Evolutionary conservation across 2,329 filamentous ascomycete genomes (phyloP).

Genomic region (Aspergillus sp.): DNA sequence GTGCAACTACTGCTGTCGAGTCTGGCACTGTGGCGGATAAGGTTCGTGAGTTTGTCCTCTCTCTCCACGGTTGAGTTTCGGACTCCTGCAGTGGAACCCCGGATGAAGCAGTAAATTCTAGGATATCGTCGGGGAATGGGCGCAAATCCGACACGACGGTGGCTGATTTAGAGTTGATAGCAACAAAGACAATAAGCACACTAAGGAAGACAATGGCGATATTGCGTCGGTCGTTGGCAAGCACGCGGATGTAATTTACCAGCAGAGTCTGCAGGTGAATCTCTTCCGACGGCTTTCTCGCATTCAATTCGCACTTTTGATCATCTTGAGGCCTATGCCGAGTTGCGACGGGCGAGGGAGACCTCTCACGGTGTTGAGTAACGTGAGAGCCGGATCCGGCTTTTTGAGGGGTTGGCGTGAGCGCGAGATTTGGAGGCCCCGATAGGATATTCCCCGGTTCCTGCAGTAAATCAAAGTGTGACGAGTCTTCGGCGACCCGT

Average conservation of each 20-base stretch:
- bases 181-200: constrained; percentile 44
- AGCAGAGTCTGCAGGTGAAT: constrained; percentile 54
- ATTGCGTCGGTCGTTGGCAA: constrained; percentile 56
- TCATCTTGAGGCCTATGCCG: constrained; percentile 6
- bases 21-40: neutral
- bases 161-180: constrained; percentile 19
- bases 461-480: constrained; percentile 19
- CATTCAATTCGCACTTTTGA: neutral
- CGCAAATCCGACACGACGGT: constrained; percentile 10
- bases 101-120: constrained; percentile 3
- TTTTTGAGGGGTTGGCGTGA: neutral
- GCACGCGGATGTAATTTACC: constrained; percentile 53
- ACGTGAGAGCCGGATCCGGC: neutral
- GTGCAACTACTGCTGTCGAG: neutral
- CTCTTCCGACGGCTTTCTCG: constrained; percentile 30
- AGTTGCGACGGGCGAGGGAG: neutral
- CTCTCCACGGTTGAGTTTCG: neutral
- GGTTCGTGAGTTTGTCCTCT: neutral
- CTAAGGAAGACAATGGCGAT: constrained; percentile 50
- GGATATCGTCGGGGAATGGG: constrained; percentile 16
- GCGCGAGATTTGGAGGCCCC: constrained; percentile 6
- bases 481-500: constrained; percentile 40
- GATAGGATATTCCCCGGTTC: constrained; percentile 17
- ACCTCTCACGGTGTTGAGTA: neutral
- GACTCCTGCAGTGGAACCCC: constrained; percentile 6